Evolutionary conservation across 257 asterid species (phyloP).

Genomic region (Datura wrightii): DNA sequence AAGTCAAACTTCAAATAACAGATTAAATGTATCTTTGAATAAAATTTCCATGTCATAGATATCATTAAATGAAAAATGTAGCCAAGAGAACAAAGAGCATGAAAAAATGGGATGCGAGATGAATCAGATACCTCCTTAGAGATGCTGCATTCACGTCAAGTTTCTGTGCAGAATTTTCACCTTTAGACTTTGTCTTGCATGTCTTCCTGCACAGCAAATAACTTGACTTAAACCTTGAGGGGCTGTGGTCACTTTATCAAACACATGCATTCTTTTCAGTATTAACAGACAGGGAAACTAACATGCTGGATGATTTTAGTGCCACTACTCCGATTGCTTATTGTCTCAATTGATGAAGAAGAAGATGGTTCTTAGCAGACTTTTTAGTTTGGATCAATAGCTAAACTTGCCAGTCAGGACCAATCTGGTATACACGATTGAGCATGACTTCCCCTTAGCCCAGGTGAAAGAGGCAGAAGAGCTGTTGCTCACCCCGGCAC

Average conservation of each 20-base stretch:
- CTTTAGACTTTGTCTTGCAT: conserved; percentile 43
- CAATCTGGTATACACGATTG: background rate
- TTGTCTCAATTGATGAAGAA: background rate
- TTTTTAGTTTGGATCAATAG: background rate
- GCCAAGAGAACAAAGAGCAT: background rate
- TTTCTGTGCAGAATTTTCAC: conserved; percentile 42
- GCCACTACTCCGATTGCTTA: background rate
- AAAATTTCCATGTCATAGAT: background rate
- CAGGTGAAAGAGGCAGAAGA: background rate
- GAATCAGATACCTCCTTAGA: conserved; percentile 52
- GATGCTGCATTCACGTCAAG: conserved; percentile 44
- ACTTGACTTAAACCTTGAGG: conserved; percentile 20
- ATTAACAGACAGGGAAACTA: background rate
- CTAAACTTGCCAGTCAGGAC: background rate
- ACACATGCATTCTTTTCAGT: background rate
- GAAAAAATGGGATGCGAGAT: background rate
- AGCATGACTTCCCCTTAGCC: background rate
- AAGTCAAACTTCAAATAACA: background rate
- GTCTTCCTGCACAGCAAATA: conserved; percentile 54
- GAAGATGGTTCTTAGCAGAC: background rate
- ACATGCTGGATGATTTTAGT: conserved; percentile 6
- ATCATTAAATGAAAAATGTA: background rate
- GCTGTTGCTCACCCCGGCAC: background rate
- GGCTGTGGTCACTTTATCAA: background rate
- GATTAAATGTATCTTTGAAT: background rate